A percentile compares a stretch with the other conserved stretches of the same genome.
Conservation (phyloP, 768 basidiomycete species). For the Chalciporus piperatus region DNA sequence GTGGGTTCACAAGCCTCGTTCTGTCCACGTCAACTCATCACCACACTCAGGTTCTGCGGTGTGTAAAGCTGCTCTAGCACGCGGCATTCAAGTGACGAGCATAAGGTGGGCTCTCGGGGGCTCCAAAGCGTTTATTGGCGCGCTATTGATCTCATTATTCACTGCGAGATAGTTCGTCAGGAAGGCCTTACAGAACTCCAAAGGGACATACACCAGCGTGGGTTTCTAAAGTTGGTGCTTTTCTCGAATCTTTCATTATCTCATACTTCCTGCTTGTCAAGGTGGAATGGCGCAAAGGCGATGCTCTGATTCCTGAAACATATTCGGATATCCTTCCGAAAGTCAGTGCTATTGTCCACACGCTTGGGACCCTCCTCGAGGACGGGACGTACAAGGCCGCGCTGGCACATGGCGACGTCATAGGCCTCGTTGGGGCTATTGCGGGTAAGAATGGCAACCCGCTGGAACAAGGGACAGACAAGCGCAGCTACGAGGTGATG, state of each 20-base stretch:
- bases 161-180: conserved; percentile 65
- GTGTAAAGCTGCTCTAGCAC: conserved; percentile 81
- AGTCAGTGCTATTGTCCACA: conserved; percentile 84
- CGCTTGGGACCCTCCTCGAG: conserved; percentile 87
- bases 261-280: conserved; percentile 29
- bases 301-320: conserved; percentile 73
- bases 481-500: conserved; percentile 67
- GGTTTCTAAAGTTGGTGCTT: conserved; percentile 60
- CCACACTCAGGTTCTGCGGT: conserved; percentile 77
- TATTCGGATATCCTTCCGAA: conserved; percentile 67
- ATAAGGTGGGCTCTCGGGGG: conserved; percentile 58
- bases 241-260: conserved; percentile 1
- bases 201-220: conserved; percentile 89
- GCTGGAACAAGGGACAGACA: conserved; percentile 44
- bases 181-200: conserved; percentile 80
- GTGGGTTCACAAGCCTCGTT: conserved; percentile 37
- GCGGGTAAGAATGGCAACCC: conserved; percentile 52
- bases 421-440: conserved; percentile 49
- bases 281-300: conserved; percentile 87
- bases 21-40: conserved; percentile 1
- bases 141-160: not conserved
- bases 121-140: not conserved
- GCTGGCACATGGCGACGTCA: conserved; percentile 55
- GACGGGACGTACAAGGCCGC: conserved; percentile 76
- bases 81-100: conserved; percentile 85